Percentiles rank a stretch among this genome's conserved stretches.
These are phyloP conservation scores for Triangularia setosa DNA, from an alignment of 2,329 filamentous ascomycete genomes.

Conservation along the genomic window DNA sequence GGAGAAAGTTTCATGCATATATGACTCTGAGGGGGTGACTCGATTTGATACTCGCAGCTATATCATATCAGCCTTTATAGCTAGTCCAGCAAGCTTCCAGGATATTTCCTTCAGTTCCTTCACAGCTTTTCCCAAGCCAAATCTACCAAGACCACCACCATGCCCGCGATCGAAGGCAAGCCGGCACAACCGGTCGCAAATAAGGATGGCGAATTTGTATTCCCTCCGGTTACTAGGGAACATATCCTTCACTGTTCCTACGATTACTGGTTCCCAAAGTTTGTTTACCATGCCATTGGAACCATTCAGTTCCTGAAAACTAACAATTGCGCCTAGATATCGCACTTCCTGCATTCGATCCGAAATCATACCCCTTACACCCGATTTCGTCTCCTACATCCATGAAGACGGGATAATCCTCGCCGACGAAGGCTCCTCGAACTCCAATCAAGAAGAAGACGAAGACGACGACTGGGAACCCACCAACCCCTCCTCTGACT, in stretches of 20 bases:
- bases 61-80: neutral
- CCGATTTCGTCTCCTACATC: constrained; percentile 78
- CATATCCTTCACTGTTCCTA: constrained; percentile 96
- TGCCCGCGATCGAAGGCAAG: constrained; percentile 32
- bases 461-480: constrained; percentile 56
- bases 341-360: constrained; percentile 79
- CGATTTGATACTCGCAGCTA: neutral
- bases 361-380: constrained; percentile 71
- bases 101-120: neutral
- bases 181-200: constrained; percentile 16
- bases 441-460: constrained; percentile 33
- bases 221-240: constrained; percentile 77
- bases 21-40: neutral
- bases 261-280: constrained; percentile 83
- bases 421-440: constrained; percentile 56
- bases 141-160: constrained; percentile 16
- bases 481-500: constrained; percentile 29
- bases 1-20: neutral
- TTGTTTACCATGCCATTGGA: constrained; percentile 24
- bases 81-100: neutral
- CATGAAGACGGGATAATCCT: constrained; percentile 90
- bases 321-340: constrained; percentile 51
- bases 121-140: neutral
- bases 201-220: constrained; percentile 48
- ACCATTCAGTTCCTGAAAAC: neutral